Conservation (phyloP, 768 basidiomycete genomes). For the Filobasidium wieringae region DNA sequence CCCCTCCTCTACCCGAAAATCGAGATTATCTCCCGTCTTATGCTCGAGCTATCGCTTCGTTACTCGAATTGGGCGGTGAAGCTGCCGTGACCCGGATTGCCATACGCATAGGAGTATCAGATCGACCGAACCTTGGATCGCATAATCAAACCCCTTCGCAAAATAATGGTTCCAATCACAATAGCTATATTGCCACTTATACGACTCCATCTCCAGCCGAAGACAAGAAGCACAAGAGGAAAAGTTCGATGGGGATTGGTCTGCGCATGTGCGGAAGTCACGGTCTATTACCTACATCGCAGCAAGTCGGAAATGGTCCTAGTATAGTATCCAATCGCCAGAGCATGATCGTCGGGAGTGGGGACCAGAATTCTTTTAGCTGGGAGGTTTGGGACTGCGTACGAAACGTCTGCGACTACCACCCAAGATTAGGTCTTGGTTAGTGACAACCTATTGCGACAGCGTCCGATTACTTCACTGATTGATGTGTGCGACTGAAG, state of each 20-base stretch:
- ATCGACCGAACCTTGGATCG: conserved; percentile 44
- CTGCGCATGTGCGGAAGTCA: conserved; percentile 5
- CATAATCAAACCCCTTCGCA: conserved; percentile 34
- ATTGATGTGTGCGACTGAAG: conserved; percentile 41
- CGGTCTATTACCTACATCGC: not conserved
- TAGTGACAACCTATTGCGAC: conserved; percentile 17
- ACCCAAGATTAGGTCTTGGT: conserved; percentile 40
- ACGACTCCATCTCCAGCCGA: not conserved
- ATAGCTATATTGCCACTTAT: conserved; percentile 1
- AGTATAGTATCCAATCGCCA: not conserved
- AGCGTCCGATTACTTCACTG: not conserved
- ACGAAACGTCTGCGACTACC: conserved; percentile 74
- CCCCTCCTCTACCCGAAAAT: conserved; percentile 60
- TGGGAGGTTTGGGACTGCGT: conserved; percentile 99
- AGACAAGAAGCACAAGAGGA: conserved; percentile 29
- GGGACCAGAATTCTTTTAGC: conserved; percentile 43
- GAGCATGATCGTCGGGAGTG: conserved; percentile 13
- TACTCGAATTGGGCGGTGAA: conserved; percentile 55
- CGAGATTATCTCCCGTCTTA: conserved; percentile 77
- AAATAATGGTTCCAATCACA: too few relatives aligned
- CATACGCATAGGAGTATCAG: conserved; percentile 49
- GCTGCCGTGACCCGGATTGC: conserved; percentile 55
- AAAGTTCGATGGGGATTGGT: conserved; percentile 18
- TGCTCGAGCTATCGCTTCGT: conserved; percentile 71
- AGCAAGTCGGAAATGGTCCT: not conserved